These are phyloP conservation scores for Candida odintsovae DNA, from an alignment of 805 yeast species.

Conservation along the genomic window DNA sequence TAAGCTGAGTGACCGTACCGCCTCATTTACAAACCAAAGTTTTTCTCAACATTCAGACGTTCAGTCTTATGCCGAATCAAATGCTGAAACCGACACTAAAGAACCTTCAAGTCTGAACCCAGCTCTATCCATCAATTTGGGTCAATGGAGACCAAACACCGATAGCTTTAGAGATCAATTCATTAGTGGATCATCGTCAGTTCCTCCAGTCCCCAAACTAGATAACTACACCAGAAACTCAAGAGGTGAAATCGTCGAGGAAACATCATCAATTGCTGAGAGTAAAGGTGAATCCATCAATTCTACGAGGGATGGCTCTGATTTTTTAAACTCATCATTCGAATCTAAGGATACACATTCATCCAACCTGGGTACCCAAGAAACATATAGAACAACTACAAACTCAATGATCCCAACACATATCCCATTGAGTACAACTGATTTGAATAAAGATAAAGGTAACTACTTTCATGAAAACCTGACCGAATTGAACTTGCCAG, in stretches of 20 bases:
- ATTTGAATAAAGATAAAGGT: neutral
- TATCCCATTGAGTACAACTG: slow-evolving; percentile 19
- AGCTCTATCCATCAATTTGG: slow-evolving; percentile 36
- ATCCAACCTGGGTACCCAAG: slow-evolving; percentile 1
- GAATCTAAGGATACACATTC: neutral
- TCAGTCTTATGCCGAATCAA: slow-evolving; percentile 3
- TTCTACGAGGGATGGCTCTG: neutral
- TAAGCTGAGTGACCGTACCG: slow-evolving; percentile 19
- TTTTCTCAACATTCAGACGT: slow-evolving; percentile 6
- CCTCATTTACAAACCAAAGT: slow-evolving; percentile 19
- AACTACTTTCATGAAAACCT: slow-evolving; percentile 17
- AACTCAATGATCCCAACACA: slow-evolving; percentile 19
- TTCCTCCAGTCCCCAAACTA: slow-evolving; percentile 23
- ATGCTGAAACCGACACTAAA: neutral
- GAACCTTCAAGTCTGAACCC: slow-evolving; percentile 14
- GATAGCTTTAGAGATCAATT: slow-evolving; percentile 42
- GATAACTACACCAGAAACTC: slow-evolving; percentile 28
- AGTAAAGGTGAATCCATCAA: slow-evolving; percentile 3
- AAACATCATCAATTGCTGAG: slow-evolving; percentile 12
- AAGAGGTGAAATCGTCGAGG: slow-evolving; percentile 23
- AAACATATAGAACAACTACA: slow-evolving; percentile 20
- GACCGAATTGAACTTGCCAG: neutral
- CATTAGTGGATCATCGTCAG: slow-evolving; percentile 29
- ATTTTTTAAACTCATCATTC: neutral
- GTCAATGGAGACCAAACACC: slow-evolving; percentile 58